Base-by-base conservation (phyloP, 2,329 filamentous ascomycete species). In the Colletotrichum noveboracense region DNA sequence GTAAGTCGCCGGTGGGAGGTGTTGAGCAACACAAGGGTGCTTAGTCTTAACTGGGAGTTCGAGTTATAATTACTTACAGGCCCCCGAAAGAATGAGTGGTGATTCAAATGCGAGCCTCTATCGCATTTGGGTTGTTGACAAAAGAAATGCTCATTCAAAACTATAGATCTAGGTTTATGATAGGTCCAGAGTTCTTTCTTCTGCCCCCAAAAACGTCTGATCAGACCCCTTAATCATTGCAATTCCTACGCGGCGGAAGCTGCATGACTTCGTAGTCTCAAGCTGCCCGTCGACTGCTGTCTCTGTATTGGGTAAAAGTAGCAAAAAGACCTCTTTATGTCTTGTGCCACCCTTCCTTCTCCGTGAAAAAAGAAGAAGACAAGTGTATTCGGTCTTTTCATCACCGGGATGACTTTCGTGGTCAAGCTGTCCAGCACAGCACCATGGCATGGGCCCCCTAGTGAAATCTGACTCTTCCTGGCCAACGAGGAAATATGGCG, bases 361-460 rank as follows among this genome's bases (percentile, higher is more conserved):
- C 2, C 36, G 30, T 16, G 71, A 60, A 9, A 34, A 2, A 5
- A 74, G 24, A 13, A 74, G 60, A 1, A 70, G 58, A 9, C 66
- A 70, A 13, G 34, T 26, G 48, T 74, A 74, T 3, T n/a, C n/a
- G 9, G n/a, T 3, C 13, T 26, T 34, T 3, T 7, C 4, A 7
- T 36, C 9, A 1, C 24, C 28, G 3, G 34, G 58, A 18, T 70
- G 48, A 3, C 12, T 24, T 6, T 58, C 58, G 8, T 28, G 14
- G 30, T 74, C 71, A 28, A 74, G 70, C 6, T 65, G 66, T 21
- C 71, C 71, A 1, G 34, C 7, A 18, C 48, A 74, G 5, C 32
- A 32, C 71, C 71, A 60, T 1, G 60, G 58, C 4, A 36, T 4
- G 1, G 60, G 8, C 13, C 16, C 12, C 18, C n/a, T 13, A 0